phyloP scores from a whole-genome alignment of 306 rosid species.

The Rosa persica region DNA sequence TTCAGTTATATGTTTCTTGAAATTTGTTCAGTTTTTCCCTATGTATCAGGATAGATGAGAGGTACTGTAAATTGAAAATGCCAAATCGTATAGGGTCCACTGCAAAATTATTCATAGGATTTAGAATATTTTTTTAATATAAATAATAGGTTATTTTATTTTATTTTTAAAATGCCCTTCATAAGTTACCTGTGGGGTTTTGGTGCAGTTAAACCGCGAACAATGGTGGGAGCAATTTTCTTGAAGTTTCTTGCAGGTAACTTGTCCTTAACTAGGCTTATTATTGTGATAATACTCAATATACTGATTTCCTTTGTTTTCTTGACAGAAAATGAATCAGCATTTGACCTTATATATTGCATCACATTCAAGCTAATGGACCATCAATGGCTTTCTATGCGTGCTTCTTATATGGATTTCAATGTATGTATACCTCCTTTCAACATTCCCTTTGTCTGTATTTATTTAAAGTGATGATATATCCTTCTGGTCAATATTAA shows the following conservation, averaged over 20 bases:
- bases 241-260: slow-evolving; percentile 89
- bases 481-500: not conserved
- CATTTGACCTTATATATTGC: slow-evolving; percentile 95
- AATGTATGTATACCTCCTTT: slow-evolving; percentile 62
- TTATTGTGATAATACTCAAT: slow-evolving; percentile 1
- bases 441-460: not conserved
- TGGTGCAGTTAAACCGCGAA: slow-evolving; percentile 83
- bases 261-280: slow-evolving; percentile 1
- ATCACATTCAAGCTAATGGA: slow-evolving; percentile 98
- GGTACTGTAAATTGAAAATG: not conserved
- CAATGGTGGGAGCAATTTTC: slow-evolving; percentile 90
- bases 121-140: not conserved
- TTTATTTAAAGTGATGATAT: not conserved
- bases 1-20: not conserved
- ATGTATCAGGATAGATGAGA: not conserved
- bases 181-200: slow-evolving; percentile 31
- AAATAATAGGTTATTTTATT: not conserved
- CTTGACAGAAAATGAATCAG: slow-evolving; percentile 74
- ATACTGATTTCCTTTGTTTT: slow-evolving; percentile 17
- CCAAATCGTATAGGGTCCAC: not conserved
- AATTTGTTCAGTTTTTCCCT: not conserved
- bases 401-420: slow-evolving; percentile 97
- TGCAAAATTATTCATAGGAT: not conserved
- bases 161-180: not conserved
- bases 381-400: slow-evolving; percentile 97